These are phyloP conservation scores for Ammopiptanthus mongolicus DNA, from an alignment of 306 rosid genomes.

Conservation along the genomic window DNA sequence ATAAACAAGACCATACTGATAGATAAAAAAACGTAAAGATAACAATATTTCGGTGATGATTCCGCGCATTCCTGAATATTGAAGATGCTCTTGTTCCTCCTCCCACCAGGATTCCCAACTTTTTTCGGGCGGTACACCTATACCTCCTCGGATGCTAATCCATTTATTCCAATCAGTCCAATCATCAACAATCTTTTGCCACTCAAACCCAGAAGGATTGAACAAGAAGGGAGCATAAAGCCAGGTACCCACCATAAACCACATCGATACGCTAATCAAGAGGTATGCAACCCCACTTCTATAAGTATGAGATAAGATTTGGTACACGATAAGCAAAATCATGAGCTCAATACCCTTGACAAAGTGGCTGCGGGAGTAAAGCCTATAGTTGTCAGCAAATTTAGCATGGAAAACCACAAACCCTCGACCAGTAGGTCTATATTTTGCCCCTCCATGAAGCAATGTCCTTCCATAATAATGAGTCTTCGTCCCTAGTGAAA, in stretches of 20 bases:
- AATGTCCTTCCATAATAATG: slow-evolving; percentile 96
- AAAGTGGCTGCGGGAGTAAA: slow-evolving; percentile 96
- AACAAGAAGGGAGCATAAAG: slow-evolving; percentile 97
- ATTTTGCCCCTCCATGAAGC: slow-evolving; percentile 97
- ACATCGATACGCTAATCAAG: slow-evolving; percentile 82
- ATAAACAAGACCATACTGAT: slow-evolving; percentile 95
- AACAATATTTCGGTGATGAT: slow-evolving; percentile 69
- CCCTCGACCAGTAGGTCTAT: slow-evolving; percentile 93
- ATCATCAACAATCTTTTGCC: slow-evolving; percentile 98
- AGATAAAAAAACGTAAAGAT: slow-evolving; percentile 83
- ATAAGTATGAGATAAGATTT: slow-evolving; percentile 72
- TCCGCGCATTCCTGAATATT: slow-evolving; percentile 82
- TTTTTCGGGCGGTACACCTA: slow-evolving; percentile 88
- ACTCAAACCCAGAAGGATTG: slow-evolving; percentile 98
- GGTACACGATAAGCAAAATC: slow-evolving; percentile 82
- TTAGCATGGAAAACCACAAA: slow-evolving; percentile 98
- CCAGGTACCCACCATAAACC: slow-evolving; percentile 99
- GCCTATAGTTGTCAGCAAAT: slow-evolving; percentile 97
- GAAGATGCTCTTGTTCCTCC: slow-evolving; percentile 95
- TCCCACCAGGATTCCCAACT: slow-evolving; percentile 99
- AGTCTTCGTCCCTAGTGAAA: slow-evolving; percentile 94
- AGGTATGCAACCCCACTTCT: slow-evolving; percentile 79
- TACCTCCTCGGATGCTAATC: slow-evolving; percentile 90
- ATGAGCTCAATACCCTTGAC: slow-evolving; percentile 96
- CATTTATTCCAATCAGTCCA: slow-evolving; percentile 99